These are phyloP conservation scores for Tricholoma sp. DNA, from an alignment of 768 basidiomycete genomes.

Conservation along the genomic window DNA sequence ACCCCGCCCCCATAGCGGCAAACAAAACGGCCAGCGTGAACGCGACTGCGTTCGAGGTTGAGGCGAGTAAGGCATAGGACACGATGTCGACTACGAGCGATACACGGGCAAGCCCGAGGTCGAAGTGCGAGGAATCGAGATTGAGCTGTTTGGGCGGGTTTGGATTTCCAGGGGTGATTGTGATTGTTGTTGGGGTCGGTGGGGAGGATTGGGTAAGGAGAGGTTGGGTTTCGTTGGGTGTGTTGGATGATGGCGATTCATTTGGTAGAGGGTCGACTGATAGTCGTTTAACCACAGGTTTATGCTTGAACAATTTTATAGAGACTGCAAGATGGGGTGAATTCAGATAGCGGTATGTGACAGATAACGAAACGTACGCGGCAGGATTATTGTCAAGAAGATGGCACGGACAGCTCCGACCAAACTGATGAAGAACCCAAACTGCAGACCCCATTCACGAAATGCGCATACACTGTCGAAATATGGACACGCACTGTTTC, in stretches of 20 bases:
- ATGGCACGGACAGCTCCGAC: conserved; percentile 49
- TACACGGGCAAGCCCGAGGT: conserved; percentile 60
- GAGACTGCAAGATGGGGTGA: neutral
- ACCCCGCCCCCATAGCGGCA: conserved; percentile 56
- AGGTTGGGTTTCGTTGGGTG: conserved; percentile 23
- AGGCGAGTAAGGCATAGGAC: conserved; percentile 44
- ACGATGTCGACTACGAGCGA: conserved; percentile 56
- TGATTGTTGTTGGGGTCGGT: conserved; percentile 6
- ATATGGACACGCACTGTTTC: conserved; percentile 42
- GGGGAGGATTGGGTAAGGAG: conserved; percentile 21
- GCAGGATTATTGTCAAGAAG: conserved; percentile 52
- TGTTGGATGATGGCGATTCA: conserved; percentile 20
- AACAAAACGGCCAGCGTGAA: conserved; percentile 51
- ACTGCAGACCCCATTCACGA: neutral
- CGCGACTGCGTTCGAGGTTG: conserved; percentile 37
- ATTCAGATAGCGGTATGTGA: neutral
- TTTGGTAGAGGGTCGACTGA: conserved; percentile 46
- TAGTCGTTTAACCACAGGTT: conserved; percentile 28
- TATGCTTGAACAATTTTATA: neutral
- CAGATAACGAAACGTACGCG: conserved; percentile 37
- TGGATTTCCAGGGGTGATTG: conserved; percentile 2
- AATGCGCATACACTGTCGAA: neutral
- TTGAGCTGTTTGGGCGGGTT: conserved; percentile 18
- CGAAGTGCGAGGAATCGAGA: conserved; percentile 48
- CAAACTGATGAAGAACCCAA: conserved; percentile 66